Percentiles rank a stretch among this genome's conserved stretches.
These are phyloP conservation scores for Trametopsis cervina DNA, from an alignment of 768 basidiomycete genomes.

Conservation along the genomic window DNA sequence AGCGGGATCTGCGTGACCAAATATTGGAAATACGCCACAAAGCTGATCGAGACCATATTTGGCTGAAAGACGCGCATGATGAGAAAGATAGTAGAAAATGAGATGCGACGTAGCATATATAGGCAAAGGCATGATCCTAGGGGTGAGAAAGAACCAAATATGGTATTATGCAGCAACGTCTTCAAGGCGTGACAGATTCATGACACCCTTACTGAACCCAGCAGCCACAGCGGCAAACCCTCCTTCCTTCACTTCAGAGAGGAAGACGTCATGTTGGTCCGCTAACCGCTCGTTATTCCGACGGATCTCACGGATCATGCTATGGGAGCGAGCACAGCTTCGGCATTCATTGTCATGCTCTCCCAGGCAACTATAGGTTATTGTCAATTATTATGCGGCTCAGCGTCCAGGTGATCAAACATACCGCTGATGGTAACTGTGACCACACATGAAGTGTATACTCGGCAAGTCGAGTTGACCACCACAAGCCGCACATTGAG, in stretches of 20 bases:
- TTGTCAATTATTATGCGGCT: too few relatives aligned
- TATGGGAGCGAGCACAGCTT: slow-evolving; percentile 78
- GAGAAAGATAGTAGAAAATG: too few relatives aligned
- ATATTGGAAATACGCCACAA: too few relatives aligned
- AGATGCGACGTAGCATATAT: too few relatives aligned
- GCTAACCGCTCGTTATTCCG: slow-evolving; percentile 79
- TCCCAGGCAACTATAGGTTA: slow-evolving; percentile 69
- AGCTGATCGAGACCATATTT: too few relatives aligned
- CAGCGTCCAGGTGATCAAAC: too few relatives aligned
- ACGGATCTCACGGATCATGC: slow-evolving; percentile 84
- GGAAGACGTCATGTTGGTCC: slow-evolving; percentile 75
- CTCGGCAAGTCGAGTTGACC: slow-evolving; percentile 89
- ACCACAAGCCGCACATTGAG: slow-evolving; percentile 83
- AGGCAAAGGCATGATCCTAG: too few relatives aligned
- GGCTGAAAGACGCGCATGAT: too few relatives aligned
- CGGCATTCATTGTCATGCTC: slow-evolving; percentile 91
- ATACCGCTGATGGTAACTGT: slow-evolving; percentile 92
- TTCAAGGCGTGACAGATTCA: slow-evolving; percentile 30
- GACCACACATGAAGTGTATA: slow-evolving; percentile 97
- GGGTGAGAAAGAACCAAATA: background rate
- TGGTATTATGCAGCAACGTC: slow-evolving; percentile 17
- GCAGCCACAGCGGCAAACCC: slow-evolving; percentile 68
- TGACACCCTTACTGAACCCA: slow-evolving; percentile 62
- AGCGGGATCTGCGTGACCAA: too few relatives aligned
- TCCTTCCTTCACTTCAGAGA: slow-evolving; percentile 62